phyloP scores from a whole-genome alignment of 768 basidiomycete species.

The Agrocybe pediades region DNA sequence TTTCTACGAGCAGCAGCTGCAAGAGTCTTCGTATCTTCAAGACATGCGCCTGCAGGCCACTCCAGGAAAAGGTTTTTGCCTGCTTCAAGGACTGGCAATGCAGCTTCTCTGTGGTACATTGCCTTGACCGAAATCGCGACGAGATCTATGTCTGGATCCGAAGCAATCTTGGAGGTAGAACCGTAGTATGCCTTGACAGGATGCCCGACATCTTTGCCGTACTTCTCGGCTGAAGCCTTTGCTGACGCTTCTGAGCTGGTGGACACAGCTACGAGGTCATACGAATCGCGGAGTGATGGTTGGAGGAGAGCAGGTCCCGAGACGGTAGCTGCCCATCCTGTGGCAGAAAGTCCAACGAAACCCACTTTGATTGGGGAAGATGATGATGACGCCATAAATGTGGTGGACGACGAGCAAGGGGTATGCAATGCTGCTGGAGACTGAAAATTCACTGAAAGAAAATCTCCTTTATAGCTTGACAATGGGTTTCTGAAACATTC shows the following conservation, averaged over 20 bases:
- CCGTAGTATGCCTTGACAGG: conserved; percentile 36
- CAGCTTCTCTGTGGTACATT: conserved; percentile 27
- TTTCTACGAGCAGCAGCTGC: conserved; percentile 30
- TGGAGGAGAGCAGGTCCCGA: conserved; percentile 26
- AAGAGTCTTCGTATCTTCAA: conserved; percentile 32
- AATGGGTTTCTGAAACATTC: too few species aligned
- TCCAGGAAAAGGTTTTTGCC: conserved; percentile 41
- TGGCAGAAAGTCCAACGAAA: conserved; percentile 33
- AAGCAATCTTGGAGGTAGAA: conserved; percentile 26
- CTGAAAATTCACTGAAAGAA: too few species aligned
- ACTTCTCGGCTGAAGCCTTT: conserved; percentile 28
- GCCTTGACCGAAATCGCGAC: conserved; percentile 36
- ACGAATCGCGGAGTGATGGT: conserved; percentile 21
- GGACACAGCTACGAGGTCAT: conserved; percentile 33
- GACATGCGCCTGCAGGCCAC: conserved; percentile 35
- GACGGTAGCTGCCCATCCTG: conserved; percentile 30
- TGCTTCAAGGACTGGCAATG: conserved; percentile 33
- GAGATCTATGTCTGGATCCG: conserved; percentile 38
- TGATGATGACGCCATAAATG: neutral
- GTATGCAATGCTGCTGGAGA: too few species aligned
- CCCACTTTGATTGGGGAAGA: conserved; percentile 18
- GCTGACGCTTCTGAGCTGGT: conserved; percentile 33
- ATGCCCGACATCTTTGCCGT: conserved; percentile 22
- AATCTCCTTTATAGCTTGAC: too few species aligned
- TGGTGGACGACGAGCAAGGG: too few species aligned